phyloP scores from a whole-genome alignment of 2,329 filamentous ascomycete genomes.

The Penicillium oxalicum region DNA sequence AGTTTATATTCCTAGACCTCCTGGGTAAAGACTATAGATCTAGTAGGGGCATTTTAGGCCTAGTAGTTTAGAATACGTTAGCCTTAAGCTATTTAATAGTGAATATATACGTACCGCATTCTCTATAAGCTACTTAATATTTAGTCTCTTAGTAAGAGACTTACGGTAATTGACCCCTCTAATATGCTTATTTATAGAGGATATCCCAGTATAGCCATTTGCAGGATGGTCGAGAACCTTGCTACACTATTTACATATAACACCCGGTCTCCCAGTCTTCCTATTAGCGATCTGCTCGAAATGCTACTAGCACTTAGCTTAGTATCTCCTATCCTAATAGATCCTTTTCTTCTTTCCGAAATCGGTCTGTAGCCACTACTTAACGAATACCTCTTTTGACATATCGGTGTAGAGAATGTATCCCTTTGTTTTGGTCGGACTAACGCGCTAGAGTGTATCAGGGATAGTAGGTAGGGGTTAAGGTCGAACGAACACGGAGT shows the following conservation, averaged over 20 bases:
- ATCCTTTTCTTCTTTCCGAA: conserved; percentile 1
- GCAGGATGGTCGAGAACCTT: background rate
- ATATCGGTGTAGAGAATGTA: background rate
- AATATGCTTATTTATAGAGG: too few relatives aligned
- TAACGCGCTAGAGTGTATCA: background rate
- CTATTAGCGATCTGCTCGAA: conserved; percentile 1
- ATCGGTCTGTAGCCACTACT: background rate
- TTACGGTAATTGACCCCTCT: too few relatives aligned
- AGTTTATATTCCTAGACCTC: background rate
- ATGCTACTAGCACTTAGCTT: background rate
- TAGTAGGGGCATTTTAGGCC: background rate
- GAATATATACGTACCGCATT: too few relatives aligned
- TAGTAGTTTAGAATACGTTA: too few relatives aligned
- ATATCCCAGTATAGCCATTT: background rate
- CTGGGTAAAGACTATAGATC: background rate
- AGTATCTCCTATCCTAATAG: conserved; percentile 2
- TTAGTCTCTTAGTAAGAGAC: too few relatives aligned
- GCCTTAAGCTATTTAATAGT: too few relatives aligned
- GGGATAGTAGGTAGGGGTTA: too few relatives aligned
- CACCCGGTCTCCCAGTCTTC: background rate
- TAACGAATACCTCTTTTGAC: background rate
- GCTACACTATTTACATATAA: conserved; percentile 1
- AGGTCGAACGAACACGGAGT: too few relatives aligned
- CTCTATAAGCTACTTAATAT: too few relatives aligned
- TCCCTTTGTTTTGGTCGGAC: background rate